These are phyloP conservation scores for Schizophyllum amplum DNA, from an alignment of 1,284 basidiomycete genomes.

Conservation along the genomic window DNA sequence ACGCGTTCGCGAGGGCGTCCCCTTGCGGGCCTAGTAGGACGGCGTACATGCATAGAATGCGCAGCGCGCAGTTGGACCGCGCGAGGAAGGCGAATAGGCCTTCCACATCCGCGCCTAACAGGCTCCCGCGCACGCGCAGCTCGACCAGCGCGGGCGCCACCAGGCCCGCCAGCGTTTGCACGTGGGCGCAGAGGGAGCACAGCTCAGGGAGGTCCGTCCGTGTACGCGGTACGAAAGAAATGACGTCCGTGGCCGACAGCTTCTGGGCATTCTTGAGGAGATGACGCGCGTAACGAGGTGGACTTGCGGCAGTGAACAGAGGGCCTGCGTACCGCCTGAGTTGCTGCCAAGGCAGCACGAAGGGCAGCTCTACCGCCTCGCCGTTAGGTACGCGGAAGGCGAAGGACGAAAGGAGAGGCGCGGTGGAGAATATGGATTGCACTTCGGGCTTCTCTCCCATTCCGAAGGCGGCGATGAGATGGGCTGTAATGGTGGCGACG, in stretches of 20 bases:
- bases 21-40: not conserved
- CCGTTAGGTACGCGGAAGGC: not conserved
- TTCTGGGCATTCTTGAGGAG: not conserved
- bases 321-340: not conserved
- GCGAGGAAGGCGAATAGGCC: not conserved
- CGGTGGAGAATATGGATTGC: not conserved
- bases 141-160: not conserved
- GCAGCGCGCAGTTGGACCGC: not conserved
- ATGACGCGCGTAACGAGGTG: not conserved
- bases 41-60: not conserved
- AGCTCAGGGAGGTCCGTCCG: not conserved
- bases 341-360: not conserved
- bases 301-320: not conserved
- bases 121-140: not conserved
- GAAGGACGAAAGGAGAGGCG: not conserved
- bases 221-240: not conserved
- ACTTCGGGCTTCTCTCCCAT: not conserved
- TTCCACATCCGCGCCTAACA: not conserved
- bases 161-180: not conserved
- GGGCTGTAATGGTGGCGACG: not conserved
- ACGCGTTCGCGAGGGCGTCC: not conserved
- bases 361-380: not conserved
- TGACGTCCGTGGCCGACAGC: not conserved
- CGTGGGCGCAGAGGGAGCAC: not conserved
- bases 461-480: not conserved